Base-by-base conservation (phyloP, 169 alveolate genomes). In the Plasmodium reichenowi region DNA sequence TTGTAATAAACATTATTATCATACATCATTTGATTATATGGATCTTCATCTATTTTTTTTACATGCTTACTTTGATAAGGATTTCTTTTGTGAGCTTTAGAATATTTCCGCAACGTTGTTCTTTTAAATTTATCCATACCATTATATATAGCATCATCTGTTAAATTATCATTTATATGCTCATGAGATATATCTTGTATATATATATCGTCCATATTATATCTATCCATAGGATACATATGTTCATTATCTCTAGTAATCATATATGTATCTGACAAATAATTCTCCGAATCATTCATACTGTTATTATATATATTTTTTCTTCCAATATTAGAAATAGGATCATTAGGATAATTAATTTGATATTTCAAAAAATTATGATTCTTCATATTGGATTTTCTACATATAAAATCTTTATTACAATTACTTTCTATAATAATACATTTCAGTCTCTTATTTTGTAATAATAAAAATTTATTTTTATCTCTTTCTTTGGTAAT, bases 371-470 rank as follows among this genome's bases (percentile, higher is more conserved):
- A 5, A 38, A 38, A 38, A 38, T 5, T 38, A 38, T 38, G 9
- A 5, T 38, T 38, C 2, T 38, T 38, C 9, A 38, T 38, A 38
- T 38, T 38, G 0, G 9, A 1, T 38, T 38, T 38, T 5, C 9
- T 38, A 38, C 9, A 38, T 38, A 38, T 38, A 2, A 47, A 22
- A 70, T 48, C 50, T 22, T 48, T 56, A 5, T 26, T 54, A 63
- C 71, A 22, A n/a, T 43, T 71, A 50, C 15, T 38, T 70, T 20
- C 56, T 3, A 54, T 22, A 22, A 86, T 38, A 24, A 38, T 32
- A 73, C 26, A 71, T 62, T 70, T 86, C 66, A 86, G 48, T 86
- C 72, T 86, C 4, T 17, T 74, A 71, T 86, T 86, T 71, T 86
- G 78, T 12, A 60, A 47, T 60, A 56, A 52, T 43, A 86, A 48